Base-by-base conservation (phyloP, 768 basidiomycete genomes). In the Calocybe gangraenosa region DNA sequence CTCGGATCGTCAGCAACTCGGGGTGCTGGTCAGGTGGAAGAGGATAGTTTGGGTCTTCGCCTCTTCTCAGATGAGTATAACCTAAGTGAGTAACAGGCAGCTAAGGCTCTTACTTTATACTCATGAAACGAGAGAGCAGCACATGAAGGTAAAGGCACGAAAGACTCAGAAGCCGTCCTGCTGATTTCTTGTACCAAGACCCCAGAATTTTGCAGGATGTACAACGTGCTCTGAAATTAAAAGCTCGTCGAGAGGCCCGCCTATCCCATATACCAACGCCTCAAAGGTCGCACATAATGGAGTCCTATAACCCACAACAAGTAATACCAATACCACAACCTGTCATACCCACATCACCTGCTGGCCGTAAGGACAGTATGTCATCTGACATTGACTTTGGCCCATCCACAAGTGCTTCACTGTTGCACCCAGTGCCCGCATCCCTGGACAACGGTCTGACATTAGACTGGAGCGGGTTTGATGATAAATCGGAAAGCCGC, bases 191-290 rank as follows among this genome's bases (percentile, higher is more conserved):
- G 25, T 19, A 32, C 37, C 61, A 91, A 28, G 87, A 91, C 66
- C 84, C 87, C n/a, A 74, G 74, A 53, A 83, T 91, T 50, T 60
- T 90, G 42, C 86, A 84, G 59, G 88, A 90, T 50, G 85, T 91
- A 5, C 84, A 89, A 53, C 78, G 80, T 42, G 87, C 85, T 4
- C 58, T 91, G 22, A 79, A 77, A 46, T 65, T 87, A 41, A 88
- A 89, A 61, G 82, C 85, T 20, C 74, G 82, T 38, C 78, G 86
- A 20, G 87, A 88, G 54, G 84, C 84, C 40, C 79, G 86, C 33
- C 58, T 78, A 22, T 65, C 40, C 34, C 47, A 46, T 40, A 66
- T 64, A 35, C 50, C 52, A 18, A 63, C 42, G 23, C 33, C 49
- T 35, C 32, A 49, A 11, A 58, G 44, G 32, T 43, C 47, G n/a